These are phyloP conservation scores for Lodderomyces orthopsilosis DNA, from an alignment of 1,139 yeast species.

Conservation along the genomic window DNA sequence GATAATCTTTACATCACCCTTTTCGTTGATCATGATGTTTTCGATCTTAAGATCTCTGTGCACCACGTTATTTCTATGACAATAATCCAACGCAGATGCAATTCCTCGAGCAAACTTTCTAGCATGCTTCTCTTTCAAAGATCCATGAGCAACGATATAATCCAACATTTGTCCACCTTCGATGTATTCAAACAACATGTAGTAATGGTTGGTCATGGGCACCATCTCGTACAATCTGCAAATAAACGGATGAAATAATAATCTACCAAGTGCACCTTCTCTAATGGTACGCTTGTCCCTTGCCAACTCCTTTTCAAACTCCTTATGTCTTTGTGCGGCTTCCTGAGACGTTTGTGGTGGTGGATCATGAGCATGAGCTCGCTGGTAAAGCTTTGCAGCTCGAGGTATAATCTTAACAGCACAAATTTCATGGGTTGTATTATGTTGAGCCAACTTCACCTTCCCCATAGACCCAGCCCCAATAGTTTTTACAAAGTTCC, in stretches of 20 bases:
- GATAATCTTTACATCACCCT: conserved; percentile 92
- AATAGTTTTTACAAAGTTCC: conserved; percentile 93
- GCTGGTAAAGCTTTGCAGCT: conserved; percentile 71
- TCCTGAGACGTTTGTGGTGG: conserved; percentile 59
- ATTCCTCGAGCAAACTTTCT: conserved; percentile 95
- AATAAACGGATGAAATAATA: conserved; percentile 88
- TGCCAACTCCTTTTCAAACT: conserved; percentile 81
- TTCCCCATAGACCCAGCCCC: conserved; percentile 99
- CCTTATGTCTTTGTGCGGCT: conserved; percentile 62
- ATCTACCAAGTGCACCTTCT: conserved; percentile 90
- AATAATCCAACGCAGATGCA: conserved; percentile 88
- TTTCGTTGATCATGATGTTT: conserved; percentile 88
- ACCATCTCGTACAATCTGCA: conserved; percentile 92
- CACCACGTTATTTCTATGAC: conserved; percentile 91
- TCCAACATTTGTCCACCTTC: conserved; percentile 98
- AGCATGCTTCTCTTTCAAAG: conserved; percentile 90
- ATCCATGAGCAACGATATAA: conserved; percentile 95
- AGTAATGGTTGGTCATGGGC: conserved; percentile 95
- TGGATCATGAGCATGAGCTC: conserved; percentile 73
- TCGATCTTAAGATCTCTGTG: conserved; percentile 97
- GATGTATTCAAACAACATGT: conserved; percentile 94
- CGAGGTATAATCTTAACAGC: conserved; percentile 83
- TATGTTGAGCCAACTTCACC: conserved; percentile 89
- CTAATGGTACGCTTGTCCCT: conserved; percentile 90
- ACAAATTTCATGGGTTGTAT: conserved; percentile 76